phyloP scores from a whole-genome alignment of 2,329 filamentous ascomycete species.

The Calonectria multiphialidica region DNA sequence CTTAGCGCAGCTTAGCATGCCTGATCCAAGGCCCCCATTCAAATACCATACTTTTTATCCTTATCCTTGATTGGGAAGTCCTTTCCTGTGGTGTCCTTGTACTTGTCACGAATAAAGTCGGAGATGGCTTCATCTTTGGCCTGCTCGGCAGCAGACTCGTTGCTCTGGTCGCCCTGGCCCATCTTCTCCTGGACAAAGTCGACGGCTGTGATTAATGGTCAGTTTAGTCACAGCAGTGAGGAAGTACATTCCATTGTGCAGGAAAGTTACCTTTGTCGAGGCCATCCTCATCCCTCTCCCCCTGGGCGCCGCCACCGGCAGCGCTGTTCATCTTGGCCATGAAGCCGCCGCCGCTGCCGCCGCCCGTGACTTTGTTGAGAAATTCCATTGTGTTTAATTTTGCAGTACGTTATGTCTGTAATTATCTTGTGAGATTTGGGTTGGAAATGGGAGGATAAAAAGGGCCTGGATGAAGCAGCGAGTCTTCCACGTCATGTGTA shows the following conservation, averaged over 20 bases:
- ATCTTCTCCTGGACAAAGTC: conserved; percentile 84
- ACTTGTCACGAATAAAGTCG: conserved; percentile 77
- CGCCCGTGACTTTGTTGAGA: conserved; percentile 63
- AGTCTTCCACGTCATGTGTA: background rate
- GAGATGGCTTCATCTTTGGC: conserved; percentile 86
- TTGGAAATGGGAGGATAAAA: background rate
- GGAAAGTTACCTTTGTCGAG: conserved; percentile 78
- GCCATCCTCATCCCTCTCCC: conserved; percentile 86
- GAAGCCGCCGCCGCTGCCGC: conserved; percentile 63
- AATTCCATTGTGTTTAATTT: conserved; percentile 61
- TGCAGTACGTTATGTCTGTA: background rate
- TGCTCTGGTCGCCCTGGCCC: conserved; percentile 77
- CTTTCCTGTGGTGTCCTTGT: conserved; percentile 76
- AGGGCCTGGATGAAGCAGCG: background rate
- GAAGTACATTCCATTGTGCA: background rate
- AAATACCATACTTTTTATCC: conserved; percentile 55
- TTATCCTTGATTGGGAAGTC: conserved; percentile 81
- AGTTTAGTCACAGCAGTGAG: background rate
- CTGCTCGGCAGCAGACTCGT: conserved; percentile 81
- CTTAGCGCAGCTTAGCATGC: background rate
- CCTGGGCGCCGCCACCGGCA: conserved; percentile 78
- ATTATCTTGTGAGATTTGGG: too few species aligned
- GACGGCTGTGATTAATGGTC: conserved; percentile 64
- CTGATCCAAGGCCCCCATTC: background rate
- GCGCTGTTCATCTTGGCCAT: conserved; percentile 78